phyloP scores from a whole-genome alignment of 2,329 filamentous ascomycete genomes.

The Amesomyces nigricolor region DNA sequence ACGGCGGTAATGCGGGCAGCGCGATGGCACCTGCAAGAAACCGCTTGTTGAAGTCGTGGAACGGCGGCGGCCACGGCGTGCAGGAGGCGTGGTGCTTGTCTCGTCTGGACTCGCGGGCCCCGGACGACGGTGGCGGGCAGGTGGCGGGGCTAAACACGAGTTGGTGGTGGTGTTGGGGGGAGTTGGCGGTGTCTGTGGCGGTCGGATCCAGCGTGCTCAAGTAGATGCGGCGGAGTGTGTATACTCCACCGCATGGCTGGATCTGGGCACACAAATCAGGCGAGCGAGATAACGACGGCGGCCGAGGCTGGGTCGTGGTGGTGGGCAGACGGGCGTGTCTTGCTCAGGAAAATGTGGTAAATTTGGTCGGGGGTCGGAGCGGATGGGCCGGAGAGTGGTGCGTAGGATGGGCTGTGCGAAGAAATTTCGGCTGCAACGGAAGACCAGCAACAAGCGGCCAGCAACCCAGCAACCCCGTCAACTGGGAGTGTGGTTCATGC shows the following conservation, averaged over 20 bases:
- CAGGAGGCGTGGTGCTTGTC: constrained; percentile 45
- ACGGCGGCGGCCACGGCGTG: constrained; percentile 42
- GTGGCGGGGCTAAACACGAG: constrained; percentile 22
- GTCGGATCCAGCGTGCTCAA: constrained; percentile 52
- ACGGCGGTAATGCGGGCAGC: constrained; percentile 54
- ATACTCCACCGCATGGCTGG: constrained; percentile 50
- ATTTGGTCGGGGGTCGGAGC: not conserved
- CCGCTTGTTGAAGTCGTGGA: constrained; percentile 43
- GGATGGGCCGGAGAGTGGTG: constrained; percentile 5
- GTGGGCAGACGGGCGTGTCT: constrained; percentile 4
- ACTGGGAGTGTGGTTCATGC: not conserved
- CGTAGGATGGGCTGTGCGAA: constrained; percentile 11
- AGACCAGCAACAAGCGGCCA: constrained; percentile 1
- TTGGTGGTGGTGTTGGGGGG: constrained; percentile 32
- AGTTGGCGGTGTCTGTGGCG: constrained; percentile 35
- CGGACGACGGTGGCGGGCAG: constrained; percentile 22
- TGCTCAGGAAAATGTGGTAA: not conserved
- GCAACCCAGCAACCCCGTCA: too few relatives aligned
- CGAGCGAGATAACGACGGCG: constrained; percentile 4
- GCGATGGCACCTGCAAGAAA: constrained; percentile 52
- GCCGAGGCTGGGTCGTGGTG: not conserved
- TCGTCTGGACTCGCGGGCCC: constrained; percentile 41
- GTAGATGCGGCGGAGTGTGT: constrained; percentile 48
- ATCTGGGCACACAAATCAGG: constrained; percentile 11
- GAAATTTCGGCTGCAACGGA: constrained; percentile 22